These are phyloP conservation scores for Botrytis medusae DNA, from an alignment of 2,329 filamentous ascomycete genomes.

Conservation along the genomic window DNA sequence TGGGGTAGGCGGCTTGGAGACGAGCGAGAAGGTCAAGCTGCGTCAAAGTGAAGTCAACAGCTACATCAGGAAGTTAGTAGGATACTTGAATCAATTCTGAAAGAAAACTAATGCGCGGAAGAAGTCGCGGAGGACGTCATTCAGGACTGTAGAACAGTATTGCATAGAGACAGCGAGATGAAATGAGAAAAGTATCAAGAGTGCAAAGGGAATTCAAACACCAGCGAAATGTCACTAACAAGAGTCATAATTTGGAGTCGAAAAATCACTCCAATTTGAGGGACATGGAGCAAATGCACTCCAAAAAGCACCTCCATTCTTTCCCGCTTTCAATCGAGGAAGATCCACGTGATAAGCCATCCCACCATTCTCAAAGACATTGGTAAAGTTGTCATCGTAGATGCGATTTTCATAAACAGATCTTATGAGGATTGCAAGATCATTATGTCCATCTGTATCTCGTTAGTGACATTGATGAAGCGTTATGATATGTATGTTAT, in stretches of 20 bases:
- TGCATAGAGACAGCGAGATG: not conserved
- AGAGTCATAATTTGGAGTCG: constrained; percentile 66
- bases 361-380: constrained; percentile 69
- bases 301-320: constrained; percentile 88
- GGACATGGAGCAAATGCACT: constrained; percentile 82
- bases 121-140: not conserved
- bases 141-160: not conserved
- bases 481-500: not conserved
- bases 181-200: not conserved
- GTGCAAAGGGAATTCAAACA: not conserved
- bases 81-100: not conserved
- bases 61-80: constrained; percentile 38
- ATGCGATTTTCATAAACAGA: constrained; percentile 72
- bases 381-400: constrained; percentile 69
- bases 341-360: constrained; percentile 75
- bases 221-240: constrained; percentile 48
- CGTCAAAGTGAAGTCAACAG: constrained; percentile 66
- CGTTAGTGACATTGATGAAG: not conserved
- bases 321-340: constrained; percentile 68
- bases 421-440: constrained; percentile 75
- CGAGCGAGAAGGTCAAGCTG: constrained; percentile 74
- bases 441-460: constrained; percentile 78
- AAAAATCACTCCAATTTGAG: constrained; percentile 68
- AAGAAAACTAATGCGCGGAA: not conserved
- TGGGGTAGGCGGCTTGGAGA: constrained; percentile 62